These are phyloP conservation scores for Aspergillus sp. DNA, from an alignment of 2,329 filamentous ascomycete species.

Conservation along the genomic window DNA sequence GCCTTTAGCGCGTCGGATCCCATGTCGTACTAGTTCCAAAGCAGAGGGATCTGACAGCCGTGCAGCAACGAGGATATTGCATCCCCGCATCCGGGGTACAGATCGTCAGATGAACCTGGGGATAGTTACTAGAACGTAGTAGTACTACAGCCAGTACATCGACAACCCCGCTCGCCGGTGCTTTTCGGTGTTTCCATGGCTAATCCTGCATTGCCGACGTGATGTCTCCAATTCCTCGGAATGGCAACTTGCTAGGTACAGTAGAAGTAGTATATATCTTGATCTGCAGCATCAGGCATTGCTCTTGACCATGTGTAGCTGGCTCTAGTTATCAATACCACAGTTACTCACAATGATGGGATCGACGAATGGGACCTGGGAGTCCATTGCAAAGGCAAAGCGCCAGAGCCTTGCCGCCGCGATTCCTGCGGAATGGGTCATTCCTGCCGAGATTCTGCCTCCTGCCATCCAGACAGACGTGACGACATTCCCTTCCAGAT, in stretches of 20 bases:
- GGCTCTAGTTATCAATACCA: no score
- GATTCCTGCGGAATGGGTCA: slow-evolving; percentile 50
- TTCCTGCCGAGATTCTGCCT: slow-evolving; percentile 47
- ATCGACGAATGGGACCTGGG: slow-evolving; percentile 22
- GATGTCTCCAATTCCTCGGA: neutral
- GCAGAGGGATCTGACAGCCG: no score
- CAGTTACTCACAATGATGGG: neutral
- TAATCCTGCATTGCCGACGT: neutral
- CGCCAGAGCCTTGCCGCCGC: slow-evolving; percentile 36
- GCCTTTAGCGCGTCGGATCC: no score
- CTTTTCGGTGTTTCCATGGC: neutral
- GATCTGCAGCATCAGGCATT: neutral
- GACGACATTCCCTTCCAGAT: slow-evolving; percentile 44
- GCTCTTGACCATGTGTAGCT: no score
- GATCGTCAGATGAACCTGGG: no score
- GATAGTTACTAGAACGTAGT: no score
- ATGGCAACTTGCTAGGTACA: neutral
- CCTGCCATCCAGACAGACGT: slow-evolving; percentile 47
- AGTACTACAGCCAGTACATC: no score
- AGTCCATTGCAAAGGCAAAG: slow-evolving; percentile 36
- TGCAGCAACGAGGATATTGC: no score
- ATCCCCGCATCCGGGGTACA: no score
- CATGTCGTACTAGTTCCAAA: no score
- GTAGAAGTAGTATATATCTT: neutral
- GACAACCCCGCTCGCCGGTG: neutral